A percentile compares a stretch with the other conserved stretches of the same genome.
Conservation (phyloP, 2,329 filamentous ascomycete species). For the Epicoccum sorghinum region DNA sequence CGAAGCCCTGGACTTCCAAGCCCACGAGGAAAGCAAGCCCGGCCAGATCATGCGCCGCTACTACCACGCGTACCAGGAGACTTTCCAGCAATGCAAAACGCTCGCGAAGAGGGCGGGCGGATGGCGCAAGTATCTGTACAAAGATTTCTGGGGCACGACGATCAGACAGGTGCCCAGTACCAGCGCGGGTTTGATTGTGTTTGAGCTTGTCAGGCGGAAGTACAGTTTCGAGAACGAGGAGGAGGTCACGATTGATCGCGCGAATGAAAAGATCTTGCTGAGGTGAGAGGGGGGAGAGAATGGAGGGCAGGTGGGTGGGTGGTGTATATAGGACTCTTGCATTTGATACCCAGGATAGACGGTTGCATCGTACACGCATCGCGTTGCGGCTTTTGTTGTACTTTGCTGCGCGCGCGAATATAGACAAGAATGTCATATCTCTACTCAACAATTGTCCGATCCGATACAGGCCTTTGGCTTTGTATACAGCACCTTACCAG, state of each 20-base stretch:
- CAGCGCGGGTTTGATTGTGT: slow-evolving; percentile 77
- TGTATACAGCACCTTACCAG: no score
- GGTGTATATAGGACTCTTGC: not conserved
- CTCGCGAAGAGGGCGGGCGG: slow-evolving; percentile 65
- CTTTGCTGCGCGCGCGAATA: no score
- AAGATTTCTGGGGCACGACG: slow-evolving; percentile 74
- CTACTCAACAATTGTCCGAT: not conserved
- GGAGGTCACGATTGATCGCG: slow-evolving; percentile 56
- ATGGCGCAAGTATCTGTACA: slow-evolving; percentile 69
- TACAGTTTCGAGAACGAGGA: slow-evolving; percentile 68
- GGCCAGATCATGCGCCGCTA: slow-evolving; percentile 63
- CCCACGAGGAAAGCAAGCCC: slow-evolving; percentile 47
- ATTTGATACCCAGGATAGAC: slow-evolving; percentile 4
- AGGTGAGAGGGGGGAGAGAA: not conserved
- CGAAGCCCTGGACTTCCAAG: slow-evolving; percentile 70
- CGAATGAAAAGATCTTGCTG: slow-evolving; percentile 62
- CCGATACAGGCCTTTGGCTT: not conserved
- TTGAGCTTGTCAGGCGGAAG: slow-evolving; percentile 75
- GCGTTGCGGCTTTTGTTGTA: not conserved
- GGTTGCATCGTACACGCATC: not conserved
- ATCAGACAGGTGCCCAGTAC: slow-evolving; percentile 78
- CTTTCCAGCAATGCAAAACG: slow-evolving; percentile 64
- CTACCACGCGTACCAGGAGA: slow-evolving; percentile 73
- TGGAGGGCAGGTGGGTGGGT: not conserved
- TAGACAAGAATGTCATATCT: not conserved